phyloP scores from a whole-genome alignment of 1,284 basidiomycete species.

The Tilletia indica region DNA sequence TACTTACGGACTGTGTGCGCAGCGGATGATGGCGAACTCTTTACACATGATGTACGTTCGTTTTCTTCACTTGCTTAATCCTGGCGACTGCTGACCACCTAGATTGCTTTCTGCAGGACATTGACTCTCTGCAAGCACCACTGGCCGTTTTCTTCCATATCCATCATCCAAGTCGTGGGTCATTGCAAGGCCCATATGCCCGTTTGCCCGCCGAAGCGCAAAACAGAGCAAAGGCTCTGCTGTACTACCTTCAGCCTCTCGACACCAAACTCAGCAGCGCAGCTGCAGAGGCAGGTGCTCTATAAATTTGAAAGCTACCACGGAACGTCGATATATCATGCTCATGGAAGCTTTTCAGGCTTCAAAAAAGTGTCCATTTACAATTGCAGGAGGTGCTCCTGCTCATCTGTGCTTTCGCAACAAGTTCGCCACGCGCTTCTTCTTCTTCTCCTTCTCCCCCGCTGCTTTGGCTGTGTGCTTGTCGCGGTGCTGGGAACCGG shows the following conservation, averaged over 20 bases:
- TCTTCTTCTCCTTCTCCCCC: constrained; percentile 11
- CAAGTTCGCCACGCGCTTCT: constrained; percentile 14
- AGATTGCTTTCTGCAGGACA: constrained; percentile 2
- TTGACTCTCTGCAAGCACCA: constrained; percentile 9
- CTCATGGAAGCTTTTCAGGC: too few relatives aligned
- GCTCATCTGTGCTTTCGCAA: constrained; percentile 6
- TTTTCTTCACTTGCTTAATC: neutral
- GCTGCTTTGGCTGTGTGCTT: neutral
- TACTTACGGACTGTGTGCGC: constrained; percentile 5
- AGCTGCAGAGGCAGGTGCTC: neutral
- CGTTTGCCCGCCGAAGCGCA: neutral
- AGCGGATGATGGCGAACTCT: neutral
- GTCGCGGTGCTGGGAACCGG: constrained; percentile 29
- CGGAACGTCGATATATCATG: too few relatives aligned
- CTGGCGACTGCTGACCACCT: neutral
- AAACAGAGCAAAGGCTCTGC: neutral
- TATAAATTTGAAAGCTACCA: neutral
- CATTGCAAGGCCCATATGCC: neutral
- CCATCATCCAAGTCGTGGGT: neutral
- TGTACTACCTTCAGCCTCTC: constrained; percentile 1
- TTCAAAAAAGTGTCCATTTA: too few relatives aligned
- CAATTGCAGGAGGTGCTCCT: neutral
- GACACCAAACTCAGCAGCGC: neutral
- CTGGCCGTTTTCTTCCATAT: constrained; percentile 15
- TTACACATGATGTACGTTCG: neutral